These are phyloP conservation scores for Magnusiomyces tetraspermus DNA, from an alignment of 1,139 yeast genomes.

Conservation along the genomic window DNA sequence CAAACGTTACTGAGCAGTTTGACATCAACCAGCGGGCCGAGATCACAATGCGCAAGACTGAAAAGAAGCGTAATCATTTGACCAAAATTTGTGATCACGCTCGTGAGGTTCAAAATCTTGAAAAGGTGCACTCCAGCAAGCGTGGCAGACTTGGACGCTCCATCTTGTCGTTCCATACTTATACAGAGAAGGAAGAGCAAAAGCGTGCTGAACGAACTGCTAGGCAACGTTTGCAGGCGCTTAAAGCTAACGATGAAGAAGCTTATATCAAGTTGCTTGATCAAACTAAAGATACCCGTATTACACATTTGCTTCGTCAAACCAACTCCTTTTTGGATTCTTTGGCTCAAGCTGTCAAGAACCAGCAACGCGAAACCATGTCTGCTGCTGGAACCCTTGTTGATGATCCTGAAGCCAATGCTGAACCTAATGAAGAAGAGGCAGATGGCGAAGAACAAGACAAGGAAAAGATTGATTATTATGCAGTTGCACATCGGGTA, in stretches of 20 bases:
- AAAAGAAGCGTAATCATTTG: slow-evolving; percentile 21
- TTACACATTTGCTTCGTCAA: slow-evolving; percentile 85
- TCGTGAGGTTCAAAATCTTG: slow-evolving; percentile 19
- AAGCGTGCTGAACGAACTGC: slow-evolving; percentile 84
- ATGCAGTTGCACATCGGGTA: slow-evolving; percentile 84
- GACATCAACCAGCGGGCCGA: slow-evolving; percentile 43
- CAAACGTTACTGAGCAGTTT: slow-evolving; percentile 50
- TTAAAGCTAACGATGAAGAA: slow-evolving; percentile 94
- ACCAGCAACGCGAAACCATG: slow-evolving; percentile 51
- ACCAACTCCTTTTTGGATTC: slow-evolving; percentile 87
- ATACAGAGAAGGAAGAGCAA: slow-evolving; percentile 82
- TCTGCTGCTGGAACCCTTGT: slow-evolving; percentile 25
- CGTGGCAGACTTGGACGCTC: slow-evolving; percentile 31
- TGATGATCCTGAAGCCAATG: slow-evolving; percentile 37
- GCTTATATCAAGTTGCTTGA: slow-evolving; percentile 91
- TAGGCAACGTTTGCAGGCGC: slow-evolving; percentile 93
- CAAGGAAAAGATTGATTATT: slow-evolving; percentile 66
- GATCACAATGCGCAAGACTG: slow-evolving; percentile 25
- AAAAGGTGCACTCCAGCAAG: slow-evolving; percentile 5
- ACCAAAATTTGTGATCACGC: slow-evolving; percentile 33
- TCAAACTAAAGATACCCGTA: slow-evolving; percentile 95
- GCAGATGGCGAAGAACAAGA: slow-evolving; percentile 37
- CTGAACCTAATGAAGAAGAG: slow-evolving; percentile 42
- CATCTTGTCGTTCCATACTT: slow-evolving; percentile 52
- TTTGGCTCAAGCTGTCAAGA: slow-evolving; percentile 79